Base-by-base conservation (phyloP, 495 filamentous ascomycete genomes). In the Aspergillus diversus region DNA sequence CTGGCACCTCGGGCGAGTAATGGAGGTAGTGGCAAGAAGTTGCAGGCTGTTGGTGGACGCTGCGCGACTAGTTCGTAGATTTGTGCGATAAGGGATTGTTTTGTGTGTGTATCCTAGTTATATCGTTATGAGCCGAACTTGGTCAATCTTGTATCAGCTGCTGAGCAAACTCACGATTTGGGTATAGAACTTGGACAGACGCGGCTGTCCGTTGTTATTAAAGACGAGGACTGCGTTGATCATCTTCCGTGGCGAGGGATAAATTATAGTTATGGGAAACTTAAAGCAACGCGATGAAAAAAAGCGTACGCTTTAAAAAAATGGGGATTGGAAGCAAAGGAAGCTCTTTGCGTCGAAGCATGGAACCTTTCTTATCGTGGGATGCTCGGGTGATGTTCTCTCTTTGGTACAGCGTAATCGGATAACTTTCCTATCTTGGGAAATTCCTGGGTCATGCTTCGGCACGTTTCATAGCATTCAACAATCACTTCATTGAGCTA, bases 221-320 rank as follows among this genome's bases (percentile, higher is more conserved):
- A 99, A 99, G 72, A 99, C 93, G 46, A 99, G 84, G 55, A 99
- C 92, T 37, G 95, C 95, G 84, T 97, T 99, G 78, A 99, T 98
- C 95, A 99, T 99, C 7, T 69, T 74, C 69, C 33, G 37, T 21
- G 15, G 35, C 34, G 31, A 33, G 43, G 37, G 53, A 12, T 33
- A 27, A 27, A 27, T 27, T 27, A 27, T 27, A 27, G 21, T 27
- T 27, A 27, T 27, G 21, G 21, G 21, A 27, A 27, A 27, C 21
- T 27, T 27, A 27, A 27, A 27, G 21, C 21, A 27, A 27, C 21
- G 2, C 21, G 21, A 27, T 27, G 21, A 27, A 27, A 27, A 27
- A 27, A 27, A 27, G 21, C 1, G 21, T 27, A 27, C 21, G 21
- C 21, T 27, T 27, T 27, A 27, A 27, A 27, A 27, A 27, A 2